Conservation (phyloP, 176 grass and related monocot species). For the Neostapfia colusana region DNA sequence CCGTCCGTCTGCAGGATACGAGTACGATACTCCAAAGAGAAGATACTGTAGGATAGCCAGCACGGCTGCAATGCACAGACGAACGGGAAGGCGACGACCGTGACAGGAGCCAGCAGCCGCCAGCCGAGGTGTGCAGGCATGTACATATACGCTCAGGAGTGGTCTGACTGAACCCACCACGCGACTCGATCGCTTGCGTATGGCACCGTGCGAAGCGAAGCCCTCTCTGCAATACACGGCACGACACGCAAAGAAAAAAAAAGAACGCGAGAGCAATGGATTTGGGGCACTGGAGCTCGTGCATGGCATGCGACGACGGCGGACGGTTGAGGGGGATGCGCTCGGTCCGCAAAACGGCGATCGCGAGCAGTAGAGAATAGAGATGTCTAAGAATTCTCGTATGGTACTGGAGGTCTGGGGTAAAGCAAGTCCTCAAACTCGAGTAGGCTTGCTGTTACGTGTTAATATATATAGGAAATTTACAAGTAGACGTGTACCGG, state of each 20-base stretch:
- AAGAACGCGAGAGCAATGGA: neutral
- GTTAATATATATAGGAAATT: too few relatives aligned
- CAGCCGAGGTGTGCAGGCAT: neutral
- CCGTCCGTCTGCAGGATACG: neutral
- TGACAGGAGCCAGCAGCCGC: neutral
- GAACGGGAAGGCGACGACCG: neutral
- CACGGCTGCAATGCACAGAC: neutral
- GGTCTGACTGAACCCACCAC: neutral
- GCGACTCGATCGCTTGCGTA: neutral
- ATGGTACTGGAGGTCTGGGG: too few relatives aligned
- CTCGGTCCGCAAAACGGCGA: neutral
- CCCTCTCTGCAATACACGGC: slow-evolving; percentile 8
- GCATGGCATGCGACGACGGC: neutral
- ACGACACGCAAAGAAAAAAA: slow-evolving; percentile 18
- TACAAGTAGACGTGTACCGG: too few relatives aligned
- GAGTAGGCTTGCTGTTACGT: too few relatives aligned
- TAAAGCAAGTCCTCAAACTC: too few relatives aligned
- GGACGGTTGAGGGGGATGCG: neutral
- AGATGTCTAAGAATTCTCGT: neutral
- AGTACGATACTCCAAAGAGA: neutral
- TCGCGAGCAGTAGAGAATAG: neutral
- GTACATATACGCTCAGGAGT: neutral
- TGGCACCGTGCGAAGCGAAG: slow-evolving; percentile 9
- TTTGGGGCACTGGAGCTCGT: neutral
- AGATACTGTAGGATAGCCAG: neutral